A percentile compares a stretch with the other conserved stretches of the same genome.
Conservation (phyloP, 306 rosid species). For the Lithocarpus polystachyus region DNA sequence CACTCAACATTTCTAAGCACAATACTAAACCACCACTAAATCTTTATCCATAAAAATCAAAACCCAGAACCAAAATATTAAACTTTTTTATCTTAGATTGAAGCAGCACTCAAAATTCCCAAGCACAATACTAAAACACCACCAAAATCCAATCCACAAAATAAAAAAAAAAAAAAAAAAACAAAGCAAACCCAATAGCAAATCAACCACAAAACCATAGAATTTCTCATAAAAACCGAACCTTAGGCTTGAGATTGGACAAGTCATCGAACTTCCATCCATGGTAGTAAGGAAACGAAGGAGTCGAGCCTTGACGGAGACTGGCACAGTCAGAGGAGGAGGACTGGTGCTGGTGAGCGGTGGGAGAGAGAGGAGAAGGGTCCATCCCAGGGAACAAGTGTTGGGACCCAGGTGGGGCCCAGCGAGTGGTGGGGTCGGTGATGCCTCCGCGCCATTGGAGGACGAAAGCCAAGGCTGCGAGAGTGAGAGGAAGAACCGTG, state of each 20-base stretch:
- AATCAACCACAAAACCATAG: not conserved
- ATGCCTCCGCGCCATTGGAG: constrained; percentile 99
- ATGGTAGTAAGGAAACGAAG: constrained; percentile 74
- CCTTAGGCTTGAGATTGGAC: constrained; percentile 81
- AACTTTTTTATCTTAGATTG: not conserved
- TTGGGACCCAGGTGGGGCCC: constrained; percentile 74
- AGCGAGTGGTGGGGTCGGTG: constrained; percentile 70
- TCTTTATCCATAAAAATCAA: not conserved
- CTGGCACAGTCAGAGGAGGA: constrained; percentile 54
- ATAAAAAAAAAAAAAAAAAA: not conserved
- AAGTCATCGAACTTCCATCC: constrained; percentile 76
- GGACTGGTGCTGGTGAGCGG: constrained; percentile 39
- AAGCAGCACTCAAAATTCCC: not conserved
- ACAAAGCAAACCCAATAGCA: not conserved
- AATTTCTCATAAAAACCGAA: constrained; percentile 9
- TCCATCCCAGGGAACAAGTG: constrained; percentile 89
- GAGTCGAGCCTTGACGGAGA: constrained; percentile 63
- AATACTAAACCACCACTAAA: not conserved
- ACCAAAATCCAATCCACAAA: not conserved
- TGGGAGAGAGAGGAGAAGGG: constrained; percentile 63
- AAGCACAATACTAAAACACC: not conserved
- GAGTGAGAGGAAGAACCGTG: constrained; percentile 80
- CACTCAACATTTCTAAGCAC: not conserved
- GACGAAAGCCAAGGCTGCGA: constrained; percentile 79
- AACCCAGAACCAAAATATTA: constrained; percentile 7